Base-by-base conservation (phyloP, 1,139 yeast genomes). In the Meyerozyma sp. region DNA sequence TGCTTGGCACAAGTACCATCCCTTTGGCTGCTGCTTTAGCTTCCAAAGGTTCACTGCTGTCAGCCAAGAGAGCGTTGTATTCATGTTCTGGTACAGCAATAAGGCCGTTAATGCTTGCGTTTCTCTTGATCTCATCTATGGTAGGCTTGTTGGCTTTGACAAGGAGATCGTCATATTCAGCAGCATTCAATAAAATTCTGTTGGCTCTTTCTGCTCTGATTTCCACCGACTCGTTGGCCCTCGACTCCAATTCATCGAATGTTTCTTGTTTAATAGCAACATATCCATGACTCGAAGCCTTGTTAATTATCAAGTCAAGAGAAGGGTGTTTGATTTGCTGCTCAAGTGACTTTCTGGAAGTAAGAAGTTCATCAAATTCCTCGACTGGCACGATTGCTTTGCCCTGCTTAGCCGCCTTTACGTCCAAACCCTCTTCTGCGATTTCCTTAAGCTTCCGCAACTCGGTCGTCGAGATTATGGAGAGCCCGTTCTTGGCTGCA, bases 61-160 rank as follows among this genome's bases (percentile, higher is more conserved):
- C 42, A 1, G 45, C 40, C 40, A 46, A 39, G 30, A 55, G 39
- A 4, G 29, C 21, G 6, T 46, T 46, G 32, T 42, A 42, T 7
- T 50, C 56, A 13, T 48, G 49, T 6, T 23, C 42, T 4, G 50
- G 30, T 5, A 47, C 35, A 6, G 48, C 42, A 3, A 43, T 34
- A 43, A 49, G 32, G 3, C 55, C 50, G 49, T 61, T 59, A 5
- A 52, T 52, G 0, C 47, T 44, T 1, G 76, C 75, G 38, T 52
- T 55, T 7, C 52, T 46, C 28, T 52, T 53, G 16, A 72, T 57
- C 25, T 53, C 53, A 7, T 65, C 70, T 32, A 70, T 52, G 4
- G 72, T 58, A 2, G 76, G 75, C 50, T 67, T 66, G 43, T 66
- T 66, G 6, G 71, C 72, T 39, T 54, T 58, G 10, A 68, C 45